A percentile compares a stretch with the other conserved stretches of the same genome.
phyloP scores from a whole-genome alignment of 495 filamentous ascomycete genomes.

The Glonium stellatum region DNA sequence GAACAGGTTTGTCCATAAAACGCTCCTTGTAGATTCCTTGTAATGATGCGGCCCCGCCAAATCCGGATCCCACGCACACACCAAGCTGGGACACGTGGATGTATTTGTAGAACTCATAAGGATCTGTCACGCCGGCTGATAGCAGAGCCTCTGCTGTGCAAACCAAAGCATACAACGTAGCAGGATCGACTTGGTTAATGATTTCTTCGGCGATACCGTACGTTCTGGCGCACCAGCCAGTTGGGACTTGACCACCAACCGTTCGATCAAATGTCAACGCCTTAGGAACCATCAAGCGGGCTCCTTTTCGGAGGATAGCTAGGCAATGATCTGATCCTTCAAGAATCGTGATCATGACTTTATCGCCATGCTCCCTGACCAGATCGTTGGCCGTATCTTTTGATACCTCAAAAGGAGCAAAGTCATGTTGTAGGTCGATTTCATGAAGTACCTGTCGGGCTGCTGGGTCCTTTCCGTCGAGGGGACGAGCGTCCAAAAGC shows the following conservation, averaged over 20 bases:
- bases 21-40: constrained; percentile 96
- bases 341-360: constrained; percentile 90
- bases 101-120: constrained; percentile 98
- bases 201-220: constrained; percentile 96
- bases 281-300: constrained; percentile 85
- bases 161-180: constrained; percentile 84
- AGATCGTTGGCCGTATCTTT: constrained; percentile 95
- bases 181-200: constrained; percentile 88
- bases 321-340: constrained; percentile 68
- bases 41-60: constrained; percentile 83
- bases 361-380: constrained; percentile 87
- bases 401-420: constrained; percentile 90
- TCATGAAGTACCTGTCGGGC: constrained; percentile 95
- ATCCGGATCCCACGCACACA: constrained; percentile 92
- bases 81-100: constrained; percentile 94
- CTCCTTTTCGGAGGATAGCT: constrained; percentile 85
- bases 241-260: constrained; percentile 90
- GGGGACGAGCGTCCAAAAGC: constrained; percentile 88
- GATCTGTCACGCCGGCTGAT: constrained; percentile 87
- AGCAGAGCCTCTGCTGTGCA: constrained; percentile 84
- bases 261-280: constrained; percentile 89
- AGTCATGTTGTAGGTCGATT: constrained; percentile 85
- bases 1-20: constrained; percentile 84
- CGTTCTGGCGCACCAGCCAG: constrained; percentile 85
- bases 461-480: constrained; percentile 90